Evolutionary conservation across 805 yeast genomes (phyloP).

Genomic region (Komagataella phaffii): DNA sequence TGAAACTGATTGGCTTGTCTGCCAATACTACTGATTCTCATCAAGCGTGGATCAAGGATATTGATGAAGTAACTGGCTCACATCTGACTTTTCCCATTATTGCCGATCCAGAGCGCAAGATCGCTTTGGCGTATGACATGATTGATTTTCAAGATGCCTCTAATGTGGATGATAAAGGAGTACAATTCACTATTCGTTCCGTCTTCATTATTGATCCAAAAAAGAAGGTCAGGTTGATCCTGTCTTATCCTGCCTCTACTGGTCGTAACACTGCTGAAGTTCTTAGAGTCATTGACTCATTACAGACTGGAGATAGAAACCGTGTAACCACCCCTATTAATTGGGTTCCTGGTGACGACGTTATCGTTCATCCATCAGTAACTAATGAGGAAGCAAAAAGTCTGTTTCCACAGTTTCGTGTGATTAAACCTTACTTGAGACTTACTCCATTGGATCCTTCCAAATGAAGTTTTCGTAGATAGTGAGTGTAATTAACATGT

Average conservation of each 20-base stretch:
- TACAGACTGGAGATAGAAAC: conserved; percentile 49
- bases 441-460: conserved; percentile 26
- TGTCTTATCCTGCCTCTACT: conserved; percentile 62
- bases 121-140: conserved; percentile 56
- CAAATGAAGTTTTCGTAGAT: background rate
- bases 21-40: conserved; percentile 53
- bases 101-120: conserved; percentile 49
- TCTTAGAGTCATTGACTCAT: conserved; percentile 54
- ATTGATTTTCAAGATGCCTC: conserved; percentile 57
- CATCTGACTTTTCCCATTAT: conserved; percentile 51
- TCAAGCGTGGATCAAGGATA: conserved; percentile 57
- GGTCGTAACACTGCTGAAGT: conserved; percentile 72
- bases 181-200: conserved; percentile 56
- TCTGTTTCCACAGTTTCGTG: conserved; percentile 47
- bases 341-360: conserved; percentile 67
- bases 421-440: conserved; percentile 52
- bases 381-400: conserved; percentile 45
- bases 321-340: conserved; percentile 54
- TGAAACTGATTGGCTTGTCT: conserved; percentile 55
- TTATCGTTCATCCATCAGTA: conserved; percentile 56
- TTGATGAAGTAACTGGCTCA: conserved; percentile 52
- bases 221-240: conserved; percentile 45
- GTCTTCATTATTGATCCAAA: conserved; percentile 61
- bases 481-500: background rate
- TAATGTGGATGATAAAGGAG: conserved; percentile 51